A percentile compares a stretch with the other conserved stretches of the same genome.
These are phyloP conservation scores for Rhodotorula sp. DNA, from an alignment of 1,284 basidiomycete genomes.

Conservation along the genomic window DNA sequence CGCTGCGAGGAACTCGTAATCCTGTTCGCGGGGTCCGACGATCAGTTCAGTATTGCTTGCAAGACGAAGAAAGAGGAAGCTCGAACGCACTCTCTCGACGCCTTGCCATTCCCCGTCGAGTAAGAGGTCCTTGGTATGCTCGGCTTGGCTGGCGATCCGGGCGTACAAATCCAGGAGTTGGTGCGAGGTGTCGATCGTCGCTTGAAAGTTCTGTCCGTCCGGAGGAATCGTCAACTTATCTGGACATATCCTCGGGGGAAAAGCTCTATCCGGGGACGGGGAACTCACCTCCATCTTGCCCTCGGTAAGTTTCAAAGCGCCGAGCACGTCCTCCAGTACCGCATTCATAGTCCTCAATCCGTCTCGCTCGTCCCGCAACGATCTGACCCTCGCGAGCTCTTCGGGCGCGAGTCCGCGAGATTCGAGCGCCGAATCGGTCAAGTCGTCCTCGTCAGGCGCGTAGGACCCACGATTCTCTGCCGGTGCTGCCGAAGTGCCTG, in stretches of 20 bases:
- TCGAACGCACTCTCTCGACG: constrained; percentile 16
- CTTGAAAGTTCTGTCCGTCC: constrained; percentile 18
- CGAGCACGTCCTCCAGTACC: constrained; percentile 26
- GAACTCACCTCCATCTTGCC: constrained; percentile 34
- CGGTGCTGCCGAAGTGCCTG: neutral
- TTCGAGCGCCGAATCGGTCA: neutral
- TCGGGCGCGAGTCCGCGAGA: constrained; percentile 12
- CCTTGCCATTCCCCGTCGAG: constrained; percentile 43
- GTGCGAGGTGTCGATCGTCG: constrained; percentile 41
- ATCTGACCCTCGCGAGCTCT: constrained; percentile 13
- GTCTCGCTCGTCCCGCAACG: constrained; percentile 36
- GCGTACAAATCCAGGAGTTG: constrained; percentile 44
- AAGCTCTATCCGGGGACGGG: neutral
- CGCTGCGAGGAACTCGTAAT: constrained; percentile 8
- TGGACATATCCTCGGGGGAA: too few species aligned
- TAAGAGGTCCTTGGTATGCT: constrained; percentile 43
- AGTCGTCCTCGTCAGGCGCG: constrained; percentile 1
- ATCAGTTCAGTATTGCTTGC: too few species aligned
- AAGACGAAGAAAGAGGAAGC: too few species aligned
- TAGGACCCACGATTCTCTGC: neutral
- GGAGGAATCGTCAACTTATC: neutral
- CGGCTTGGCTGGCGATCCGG: constrained; percentile 42
- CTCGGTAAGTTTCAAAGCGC: constrained; percentile 23
- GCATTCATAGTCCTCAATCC: constrained; percentile 37
- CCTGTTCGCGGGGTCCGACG: neutral